Base-by-base conservation (phyloP, 2,329 filamentous ascomycete species). In the Chrysosphaeria jannelii region DNA sequence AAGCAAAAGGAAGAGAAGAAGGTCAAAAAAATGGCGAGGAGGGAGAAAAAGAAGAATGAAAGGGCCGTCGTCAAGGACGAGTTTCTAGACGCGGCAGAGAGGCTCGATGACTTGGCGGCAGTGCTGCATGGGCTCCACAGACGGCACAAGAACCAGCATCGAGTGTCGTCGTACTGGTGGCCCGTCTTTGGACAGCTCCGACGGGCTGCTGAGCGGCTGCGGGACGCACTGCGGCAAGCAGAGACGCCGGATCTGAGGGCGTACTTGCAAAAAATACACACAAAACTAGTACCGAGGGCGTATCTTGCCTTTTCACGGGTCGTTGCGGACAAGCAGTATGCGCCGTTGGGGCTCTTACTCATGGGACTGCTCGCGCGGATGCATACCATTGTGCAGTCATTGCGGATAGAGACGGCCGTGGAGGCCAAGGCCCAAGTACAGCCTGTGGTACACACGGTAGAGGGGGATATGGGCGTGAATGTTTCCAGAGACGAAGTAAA, bases 81-180 rank as follows among this genome's bases (percentile, higher is more conserved):
- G n/a, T n/a, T n/a, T n/a, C n/a, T n/a, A n/a, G n/a, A n/a, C n/a
- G n/a, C n/a, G n/a, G n/a, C n/a, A n/a, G n/a, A n/a, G n/a, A n/a
- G n/a, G n/a, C 43, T 60, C 20, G 27, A 34, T 3, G 39, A 48
- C 3, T 36, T 52, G 14, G 34, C 47, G 14, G 40, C 56, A 23
- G 45, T 79, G 22, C 59, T 91, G 21, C 53, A 68, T 36, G 57
- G 71, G 32, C 59, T 88, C 35, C 60, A 67, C 42, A 65, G 75
- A 39, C 74, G 78, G 35, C 85, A 91, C 49, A 68, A 66, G 38
- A 93, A 91, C 47, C 81, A 93, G 46, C 81, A 93, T 43, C 65
- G 65, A 26, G 53, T 57, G 30, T 58, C 66, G 14, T 24, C 24
- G 9, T 60, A 63, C 38, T 97, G 81, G 81, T 93, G 72, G 62